Evolutionary conservation across 2,329 filamentous ascomycete genomes (phyloP), one percentile per base, ranked within the genome.

Genomic region (Aspergillus fumigatiaffinis): DNA sequence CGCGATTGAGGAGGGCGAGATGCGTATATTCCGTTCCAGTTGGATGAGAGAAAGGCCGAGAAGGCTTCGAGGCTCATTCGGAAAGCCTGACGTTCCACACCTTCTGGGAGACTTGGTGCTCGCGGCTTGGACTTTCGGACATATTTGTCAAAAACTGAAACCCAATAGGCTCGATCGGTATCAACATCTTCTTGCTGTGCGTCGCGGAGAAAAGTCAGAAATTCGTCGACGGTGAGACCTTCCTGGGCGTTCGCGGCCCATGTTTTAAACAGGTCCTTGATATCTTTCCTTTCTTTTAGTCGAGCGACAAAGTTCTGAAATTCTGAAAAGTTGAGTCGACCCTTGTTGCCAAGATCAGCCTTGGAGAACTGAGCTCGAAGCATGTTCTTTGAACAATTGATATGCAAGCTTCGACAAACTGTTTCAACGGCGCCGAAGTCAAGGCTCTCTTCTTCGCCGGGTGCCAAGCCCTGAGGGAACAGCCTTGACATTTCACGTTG

Each of bases 341-440:
- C 87, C 1, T 81, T 84, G 52, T 79, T 77, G 25, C 82, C 81
- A n/a, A 78, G 77, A 68, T 93, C 90, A 5, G 89, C 90, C 58
- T 85, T 82, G 56, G 84, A 80, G 67, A 97, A 97, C 65, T 89
- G 90, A 32, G 82, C 80, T 55, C 84, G 85, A 4, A 97, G 79
- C 49, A 89, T 87, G 54, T 85, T 83, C 59, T 87, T 85, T 2
- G 91, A 89, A 67, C 90, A 91, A 73, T 97, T 92, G 67, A 99
- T 96, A 72, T 97, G 92, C 50, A 97, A 80, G 67, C 88, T 92
- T 59, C 89, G 89, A 76, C 94, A 97, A 14, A 97, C 82, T 58
- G 87, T 87, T 70, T 92, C 88, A 29, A 96, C 88, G 10, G 89
- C 90, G 17, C 82, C 80, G 54, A 96, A 85, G 64, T 93, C 87